Base-by-base conservation (phyloP, 768 basidiomycete genomes). In the Cytidiella melzeri region DNA sequence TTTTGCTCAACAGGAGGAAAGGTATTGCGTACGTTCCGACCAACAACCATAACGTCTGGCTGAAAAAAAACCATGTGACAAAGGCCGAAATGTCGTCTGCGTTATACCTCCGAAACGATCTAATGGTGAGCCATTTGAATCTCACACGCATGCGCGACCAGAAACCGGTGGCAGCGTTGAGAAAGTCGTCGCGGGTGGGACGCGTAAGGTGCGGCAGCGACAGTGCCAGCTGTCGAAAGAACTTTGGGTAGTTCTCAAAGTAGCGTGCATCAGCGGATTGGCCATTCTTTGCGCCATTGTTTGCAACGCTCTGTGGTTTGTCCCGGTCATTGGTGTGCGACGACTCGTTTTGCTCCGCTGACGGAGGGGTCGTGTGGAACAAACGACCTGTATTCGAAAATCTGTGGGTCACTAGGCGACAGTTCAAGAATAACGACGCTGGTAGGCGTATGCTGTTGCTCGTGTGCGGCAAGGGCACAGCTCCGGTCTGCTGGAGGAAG, bases 101-200 rank as follows among this genome's bases (percentile, higher is more conserved):
- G 57, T 96, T 93, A 69, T 94, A 99, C 60, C 81, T 84, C 41
- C 95, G 81, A 70, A 96, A 99, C 3, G 90, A 92, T 54, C 90
- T 77, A 58, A 98, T 94, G 10, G 92, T 92, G 56, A 93, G 87
- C 96, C 96, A 99, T 64, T 92, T 92, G 72, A 97, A 91, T n/a
- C 92, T 80, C 57, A 98, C 87, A 19, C 84, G 78, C 20, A 87
- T 65, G 2, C 96, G 81, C 56, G 95, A 80, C 84, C 92, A 92
- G 64, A 94, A 93, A n/a, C 85, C 83, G 25, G 77, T 87, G 3
- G 94, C 84, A 3, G 91, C 85, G 18, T 78, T 80, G 28, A 98
- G 75, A 51, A 98, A 84, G 62, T 97, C 91, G 40, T 96, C 93
- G 38, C 84, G 80, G 0, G 91, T 89, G 0, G 93, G 95, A 30